A percentile compares a stretch with the other conserved stretches of the same genome.
Conservation (phyloP, 257 asterid genomes). For the Knoxia roxburghii region DNA sequence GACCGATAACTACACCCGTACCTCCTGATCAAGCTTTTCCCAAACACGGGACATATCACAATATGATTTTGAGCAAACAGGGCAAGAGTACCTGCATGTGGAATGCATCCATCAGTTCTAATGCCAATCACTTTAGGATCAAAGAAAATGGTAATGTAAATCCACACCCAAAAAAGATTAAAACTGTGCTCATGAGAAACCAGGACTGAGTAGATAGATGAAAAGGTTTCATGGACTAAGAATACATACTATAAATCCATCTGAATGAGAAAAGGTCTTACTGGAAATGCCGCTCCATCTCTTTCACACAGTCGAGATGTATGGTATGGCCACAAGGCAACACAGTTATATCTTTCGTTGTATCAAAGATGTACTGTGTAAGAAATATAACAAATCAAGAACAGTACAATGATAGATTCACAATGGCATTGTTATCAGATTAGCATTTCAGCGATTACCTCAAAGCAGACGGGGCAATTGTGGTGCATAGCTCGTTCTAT, state of each 20-base stretch:
- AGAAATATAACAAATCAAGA: constrained; percentile 7
- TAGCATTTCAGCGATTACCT: constrained; percentile 30
- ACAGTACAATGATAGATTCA: not conserved
- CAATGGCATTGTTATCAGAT: not conserved
- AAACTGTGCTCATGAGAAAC: too few species aligned
- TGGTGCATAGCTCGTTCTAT: constrained; percentile 81
- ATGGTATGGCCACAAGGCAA: constrained; percentile 62
- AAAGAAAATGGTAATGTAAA: not conserved
- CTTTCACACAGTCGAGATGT: constrained; percentile 54
- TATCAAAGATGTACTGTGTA: constrained; percentile 53
- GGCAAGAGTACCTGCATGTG: constrained; percentile 55
- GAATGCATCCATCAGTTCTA: not conserved
- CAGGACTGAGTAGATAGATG: not conserved
- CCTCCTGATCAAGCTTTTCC: constrained; percentile 61
- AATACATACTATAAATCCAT: not conserved
- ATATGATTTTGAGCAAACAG: constrained; percentile 59
- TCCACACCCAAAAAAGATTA: not conserved
- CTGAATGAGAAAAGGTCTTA: constrained; percentile 18
- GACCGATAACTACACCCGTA: not conserved
- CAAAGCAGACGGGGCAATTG: constrained; percentile 71
- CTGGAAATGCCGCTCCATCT: constrained; percentile 59
- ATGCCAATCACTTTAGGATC: not conserved
- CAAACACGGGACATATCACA: constrained; percentile 61
- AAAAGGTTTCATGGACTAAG: not conserved
- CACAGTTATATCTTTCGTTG: constrained; percentile 48